Evolutionary conservation across 192 early-diverging fungal genomes (phyloP), one percentile per base, ranked within the genome.

Genomic region (Coemansia sp.): DNA sequence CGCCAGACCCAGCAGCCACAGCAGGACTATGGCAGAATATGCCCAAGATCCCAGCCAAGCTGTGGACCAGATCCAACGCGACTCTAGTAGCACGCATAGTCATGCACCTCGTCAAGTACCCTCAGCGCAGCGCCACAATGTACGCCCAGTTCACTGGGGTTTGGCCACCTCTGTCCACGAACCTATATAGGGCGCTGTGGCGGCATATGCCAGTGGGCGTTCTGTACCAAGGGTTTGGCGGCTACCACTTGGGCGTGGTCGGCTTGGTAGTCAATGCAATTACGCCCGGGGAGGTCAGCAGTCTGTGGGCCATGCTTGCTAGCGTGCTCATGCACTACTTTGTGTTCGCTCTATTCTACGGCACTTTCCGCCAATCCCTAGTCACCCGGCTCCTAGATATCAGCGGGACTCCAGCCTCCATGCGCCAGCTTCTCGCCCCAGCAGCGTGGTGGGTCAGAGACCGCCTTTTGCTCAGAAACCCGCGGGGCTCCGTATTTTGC

Each of bases 351-450:
- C n/a, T 69, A 13, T n/a, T 70, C 14, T 79, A 79, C 68, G 76
- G 76, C 6, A 28, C 58, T 5, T 21, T 69, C 53, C 76, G 76
- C 4, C 76, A 79, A 39, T 60, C 71, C 20, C 48, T 74, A 0
- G 52, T 59, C 2, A 50, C 61, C 28, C 70, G 71, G 18, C 37
- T 79, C 21, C 52, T 43, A 45, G 26, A 60, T 3, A 36, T 61
- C 8, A 11, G 28, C 11, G 33, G 10, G n/a, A 34, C 50, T 34
- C 20, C 14, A 20, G 3, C 36, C 14, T 28, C 52, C n/a, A 20
- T 33, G 0, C 14, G 8, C 3, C 35, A 34, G 6, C 43, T 66
- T 3, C 10, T 64, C n/a, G 10, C 20, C 5, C 64, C 68, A 12
- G 60, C 59, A 6, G n/a, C 47, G 0, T 2, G 7, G 39, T 79